Percentiles rank a stretch among this genome's conserved stretches.
Conservation (phyloP, 768 basidiomycete genomes). For the Psilocybe azurescens region DNA sequence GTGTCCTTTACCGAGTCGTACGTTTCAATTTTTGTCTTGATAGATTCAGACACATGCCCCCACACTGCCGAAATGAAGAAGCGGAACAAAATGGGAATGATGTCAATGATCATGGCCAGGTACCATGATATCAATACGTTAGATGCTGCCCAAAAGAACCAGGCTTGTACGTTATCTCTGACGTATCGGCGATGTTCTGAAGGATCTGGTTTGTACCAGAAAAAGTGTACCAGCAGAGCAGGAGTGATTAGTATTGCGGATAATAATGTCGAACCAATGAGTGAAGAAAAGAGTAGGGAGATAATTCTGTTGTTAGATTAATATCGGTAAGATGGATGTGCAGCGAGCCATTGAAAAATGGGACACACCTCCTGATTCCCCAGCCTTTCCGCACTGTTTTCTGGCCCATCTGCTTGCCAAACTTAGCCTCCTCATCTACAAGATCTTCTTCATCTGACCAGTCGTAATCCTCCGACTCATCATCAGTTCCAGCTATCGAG, state of each 20-base stretch:
- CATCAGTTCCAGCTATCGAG: conserved; percentile 60
- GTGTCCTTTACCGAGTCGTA: conserved; percentile 75
- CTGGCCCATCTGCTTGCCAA: conserved; percentile 62
- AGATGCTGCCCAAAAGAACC: conserved; percentile 84
- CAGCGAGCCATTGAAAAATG: not conserved
- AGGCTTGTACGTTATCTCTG: conserved; percentile 71
- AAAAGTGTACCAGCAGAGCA: conserved; percentile 68
- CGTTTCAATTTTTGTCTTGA: conserved; percentile 71
- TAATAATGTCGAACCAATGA: conserved; percentile 74
- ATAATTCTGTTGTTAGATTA: conserved; percentile 47
- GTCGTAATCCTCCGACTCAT: conserved; percentile 64
- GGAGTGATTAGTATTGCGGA: conserved; percentile 65
- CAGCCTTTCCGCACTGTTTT: conserved; percentile 49
- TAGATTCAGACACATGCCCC: conserved; percentile 76
- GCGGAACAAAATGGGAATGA: conserved; percentile 61
- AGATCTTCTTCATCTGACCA: conserved; percentile 84
- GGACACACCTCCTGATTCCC: conserved; percentile 57
- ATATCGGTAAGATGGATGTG: conserved; percentile 5
- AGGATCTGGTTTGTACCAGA: conserved; percentile 69
- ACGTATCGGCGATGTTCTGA: conserved; percentile 62
- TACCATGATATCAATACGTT: conserved; percentile 83
- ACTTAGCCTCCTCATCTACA: conserved; percentile 70
- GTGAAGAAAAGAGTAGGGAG: conserved; percentile 68
- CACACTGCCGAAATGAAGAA: conserved; percentile 62
- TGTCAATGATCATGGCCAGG: conserved; percentile 73